Base-by-base conservation (phyloP, 768 basidiomycete genomes). In the Trametes sanguinea region DNA sequence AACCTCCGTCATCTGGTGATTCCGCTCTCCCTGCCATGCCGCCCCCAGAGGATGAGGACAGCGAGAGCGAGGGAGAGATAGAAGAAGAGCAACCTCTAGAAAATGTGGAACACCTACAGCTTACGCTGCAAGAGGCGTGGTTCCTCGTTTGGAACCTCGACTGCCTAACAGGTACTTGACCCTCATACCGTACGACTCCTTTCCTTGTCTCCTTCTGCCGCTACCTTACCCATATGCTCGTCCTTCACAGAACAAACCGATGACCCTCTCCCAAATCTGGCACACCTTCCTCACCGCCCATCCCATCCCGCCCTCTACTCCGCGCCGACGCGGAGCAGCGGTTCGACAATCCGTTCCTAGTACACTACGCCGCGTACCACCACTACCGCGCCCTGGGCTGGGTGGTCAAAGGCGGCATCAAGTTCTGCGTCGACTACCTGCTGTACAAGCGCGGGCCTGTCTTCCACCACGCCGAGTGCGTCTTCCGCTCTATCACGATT, bases 351-450 rank as follows among this genome's bases (percentile, higher is more conserved):
- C 95, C 95, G 0, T 95, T 98, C 76, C 76, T 99, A 29, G 80
- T 98, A 43, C 83, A 92, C 69, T 99, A 98, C 68, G 86, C 88
- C 51, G 86, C 85, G 3, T 97, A 95, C 69, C 96, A 98, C 72
- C 95, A 98, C 74, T 98, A 91, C 71, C 86, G 96, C 14, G 94
- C 95, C 4, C 81, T 98, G 7, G 97, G 97, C 29, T 99, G 96
- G 97, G 92, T 98, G 17, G 88, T 97, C 65, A 94, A 95, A 74
- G 86, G 87, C 32, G 97, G 97, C 1, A 87, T 97, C 79, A 99
- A 99, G 74, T 99, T 99, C 75, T 98, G 95, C 68, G 90, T 90
- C 42, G 97, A 99, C 70, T 95, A 90, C 76, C 83, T 99, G 9
- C 76, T 98, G 30, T 99, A 99, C 74, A 95, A 93, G 68, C 85